Conservation (phyloP, 75 land plant genomes). For the Pinus tabuliformis region DNA sequence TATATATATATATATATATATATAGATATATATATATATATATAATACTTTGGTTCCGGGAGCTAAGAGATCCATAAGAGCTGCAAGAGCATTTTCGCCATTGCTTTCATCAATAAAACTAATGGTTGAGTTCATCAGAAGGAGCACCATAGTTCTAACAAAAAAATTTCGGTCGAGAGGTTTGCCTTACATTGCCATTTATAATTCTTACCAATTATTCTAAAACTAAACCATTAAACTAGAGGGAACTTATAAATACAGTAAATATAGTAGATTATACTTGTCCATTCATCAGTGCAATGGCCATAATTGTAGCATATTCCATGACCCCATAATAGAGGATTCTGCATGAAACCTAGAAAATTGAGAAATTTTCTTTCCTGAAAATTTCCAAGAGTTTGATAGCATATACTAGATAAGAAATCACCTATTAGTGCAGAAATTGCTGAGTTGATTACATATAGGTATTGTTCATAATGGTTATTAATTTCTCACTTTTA, state of each 20-base stretch:
- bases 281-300: constrained; percentile 14
- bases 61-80: constrained; percentile 69
- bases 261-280: background rate
- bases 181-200: constrained; percentile 12
- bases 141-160: constrained; percentile 45
- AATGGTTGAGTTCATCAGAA: constrained; percentile 67
- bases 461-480: too few species aligned
- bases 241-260: background rate
- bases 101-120: constrained; percentile 66
- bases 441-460: too few species aligned
- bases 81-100: constrained; percentile 65
- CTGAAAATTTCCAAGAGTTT: background rate
- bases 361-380: constrained; percentile 22
- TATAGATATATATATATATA: background rate
- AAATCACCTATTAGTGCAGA: too few species aligned
- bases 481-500: too few species aligned
- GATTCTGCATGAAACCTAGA: constrained; percentile 26
- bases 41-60: constrained; percentile 55
- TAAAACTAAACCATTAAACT: background rate
- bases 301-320: constrained; percentile 24
- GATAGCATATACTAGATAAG: too few species aligned
- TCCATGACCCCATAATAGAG: constrained; percentile 23
- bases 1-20: background rate
- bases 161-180: constrained; percentile 60
- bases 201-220: background rate